Evolutionary conservation across 192 early-diverging fungal genomes (phyloP).

Genomic region (Blastocladiella britannica): DNA sequence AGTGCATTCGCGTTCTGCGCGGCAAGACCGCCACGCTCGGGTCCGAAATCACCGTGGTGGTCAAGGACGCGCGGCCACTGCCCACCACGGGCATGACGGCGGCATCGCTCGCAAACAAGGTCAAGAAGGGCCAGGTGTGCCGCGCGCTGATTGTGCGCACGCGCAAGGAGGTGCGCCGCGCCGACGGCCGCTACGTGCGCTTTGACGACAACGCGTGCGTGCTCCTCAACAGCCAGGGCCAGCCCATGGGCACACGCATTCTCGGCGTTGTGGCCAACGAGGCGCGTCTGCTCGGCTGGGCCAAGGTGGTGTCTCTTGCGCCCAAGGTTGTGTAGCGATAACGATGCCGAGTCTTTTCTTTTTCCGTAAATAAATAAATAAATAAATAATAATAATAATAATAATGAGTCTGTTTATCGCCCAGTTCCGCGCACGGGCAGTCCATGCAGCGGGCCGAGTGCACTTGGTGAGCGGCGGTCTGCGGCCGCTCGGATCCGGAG

Average conservation of each 20-base stretch:
- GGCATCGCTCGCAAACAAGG: slow-evolving; percentile 26
- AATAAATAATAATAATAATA: no score
- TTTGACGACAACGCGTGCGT: slow-evolving; percentile 97
- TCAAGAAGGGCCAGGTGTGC: slow-evolving; percentile 85
- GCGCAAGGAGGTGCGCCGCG: slow-evolving; percentile 63
- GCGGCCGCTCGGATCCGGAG: no score
- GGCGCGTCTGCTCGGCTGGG: slow-evolving; percentile 81
- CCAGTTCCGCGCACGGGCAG: no score
- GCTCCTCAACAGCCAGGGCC: slow-evolving; percentile 78
- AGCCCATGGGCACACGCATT: slow-evolving; percentile 84
- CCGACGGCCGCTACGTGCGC: slow-evolving; percentile 73
- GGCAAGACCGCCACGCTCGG: slow-evolving; percentile 51
- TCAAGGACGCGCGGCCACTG: slow-evolving; percentile 73
- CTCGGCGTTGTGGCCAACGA: slow-evolving; percentile 76
- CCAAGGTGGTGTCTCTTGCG: slow-evolving; percentile 83
- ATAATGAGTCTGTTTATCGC: no score
- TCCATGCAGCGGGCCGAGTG: no score
- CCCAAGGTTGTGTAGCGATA: slow-evolving; percentile 58
- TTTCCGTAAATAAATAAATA: no score
- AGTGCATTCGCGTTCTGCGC: slow-evolving; percentile 84
- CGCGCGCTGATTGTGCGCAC: slow-evolving; percentile 79
- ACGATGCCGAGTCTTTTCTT: slow-evolving; percentile 1
- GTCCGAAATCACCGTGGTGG: slow-evolving; percentile 87
- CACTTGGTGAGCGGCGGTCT: no score
- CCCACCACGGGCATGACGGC: slow-evolving; percentile 30